phyloP scores from a whole-genome alignment of 2,329 filamentous ascomycete species.

The Fusarium solani-melongenae region DNA sequence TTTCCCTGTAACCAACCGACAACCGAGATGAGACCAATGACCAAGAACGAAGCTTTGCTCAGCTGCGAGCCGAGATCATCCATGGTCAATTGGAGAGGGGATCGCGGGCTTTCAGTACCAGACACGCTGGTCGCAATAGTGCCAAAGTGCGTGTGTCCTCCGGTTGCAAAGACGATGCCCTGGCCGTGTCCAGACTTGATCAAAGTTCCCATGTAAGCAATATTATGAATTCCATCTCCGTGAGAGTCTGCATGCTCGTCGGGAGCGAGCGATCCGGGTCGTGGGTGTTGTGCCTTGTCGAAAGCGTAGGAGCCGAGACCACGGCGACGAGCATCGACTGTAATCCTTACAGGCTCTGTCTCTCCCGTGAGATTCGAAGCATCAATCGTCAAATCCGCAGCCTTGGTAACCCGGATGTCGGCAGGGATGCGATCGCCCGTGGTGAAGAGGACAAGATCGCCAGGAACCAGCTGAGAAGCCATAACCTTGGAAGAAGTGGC shows the following conservation, averaged over 20 bases:
- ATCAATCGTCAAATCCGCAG: conserved; percentile 91
- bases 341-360: conserved; percentile 90
- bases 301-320: conserved; percentile 43
- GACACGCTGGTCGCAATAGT: conserved; percentile 95
- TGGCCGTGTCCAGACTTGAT: conserved; percentile 96
- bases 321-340: conserved; percentile 65
- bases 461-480: conserved; percentile 87
- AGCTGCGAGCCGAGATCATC: conserved; percentile 95
- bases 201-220: conserved; percentile 97
- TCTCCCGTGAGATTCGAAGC: conserved; percentile 97
- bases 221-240: conserved; percentile 83
- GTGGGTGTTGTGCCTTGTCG: conserved; percentile 44
- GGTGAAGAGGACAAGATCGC: conserved; percentile 92
- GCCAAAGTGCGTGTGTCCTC: conserved; percentile 92
- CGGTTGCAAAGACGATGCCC: conserved; percentile 96
- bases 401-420: conserved; percentile 92
- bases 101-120: conserved; percentile 94
- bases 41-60: conserved; percentile 94
- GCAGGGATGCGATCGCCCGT: conserved; percentile 97
- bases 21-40: conserved; percentile 92
- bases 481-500: conserved; percentile 85
- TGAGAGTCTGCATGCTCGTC: conserved; percentile 69
- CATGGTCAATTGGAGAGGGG: conserved; percentile 95
- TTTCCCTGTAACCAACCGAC: conserved; percentile 93
- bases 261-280: conserved; percentile 55